Percentiles rank a stretch among this genome's conserved stretches.
Evolutionary conservation across 129 eudicot species (phyloP).

Genomic region (Lonicera japonica): DNA sequence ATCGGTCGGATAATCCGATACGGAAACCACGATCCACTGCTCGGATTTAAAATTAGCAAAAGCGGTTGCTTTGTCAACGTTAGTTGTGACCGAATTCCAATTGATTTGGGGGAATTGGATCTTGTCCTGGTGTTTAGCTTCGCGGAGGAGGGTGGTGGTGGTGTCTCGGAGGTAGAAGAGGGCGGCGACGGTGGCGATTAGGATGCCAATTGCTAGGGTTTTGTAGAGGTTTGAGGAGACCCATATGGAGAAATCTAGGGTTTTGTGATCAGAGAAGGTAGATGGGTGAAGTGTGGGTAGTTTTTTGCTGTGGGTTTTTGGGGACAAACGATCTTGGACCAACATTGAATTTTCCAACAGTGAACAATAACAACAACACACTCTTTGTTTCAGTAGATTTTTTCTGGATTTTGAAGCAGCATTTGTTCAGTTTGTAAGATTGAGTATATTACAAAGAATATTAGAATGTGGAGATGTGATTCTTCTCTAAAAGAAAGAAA

Average conservation of each 20-base stretch:
- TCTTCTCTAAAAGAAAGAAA: too few species aligned
- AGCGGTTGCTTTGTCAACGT: constrained; percentile 47
- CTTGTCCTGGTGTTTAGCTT: constrained; percentile 44
- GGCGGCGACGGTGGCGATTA: constrained; percentile 58
- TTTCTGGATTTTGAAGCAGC: too few species aligned
- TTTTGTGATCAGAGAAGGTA: constrained; percentile 35
- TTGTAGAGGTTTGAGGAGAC: constrained; percentile 68
- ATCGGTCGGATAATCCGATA: constrained; percentile 66
- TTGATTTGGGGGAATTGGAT: constrained; percentile 51
- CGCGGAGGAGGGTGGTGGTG: constrained; percentile 51
- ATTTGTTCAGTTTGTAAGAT: too few species aligned
- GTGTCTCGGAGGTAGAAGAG: constrained; percentile 69
- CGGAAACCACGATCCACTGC: constrained; percentile 79
- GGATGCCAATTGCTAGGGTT: constrained; percentile 36
- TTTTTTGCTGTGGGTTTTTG: constrained; percentile 32
- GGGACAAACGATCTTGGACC: constrained; percentile 67
- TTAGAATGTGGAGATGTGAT: too few species aligned
- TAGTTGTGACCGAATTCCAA: constrained; percentile 42
- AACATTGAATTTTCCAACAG: constrained; percentile 33
- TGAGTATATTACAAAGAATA: too few species aligned
- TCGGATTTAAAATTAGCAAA: constrained; percentile 63
- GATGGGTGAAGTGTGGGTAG: constrained; percentile 27
- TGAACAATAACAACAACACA: too few species aligned
- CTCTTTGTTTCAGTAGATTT: too few species aligned
- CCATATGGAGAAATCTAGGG: constrained; percentile 82